phyloP scores from a whole-genome alignment of 306 rosid genomes.

The Macrotyloma uniflorum region DNA sequence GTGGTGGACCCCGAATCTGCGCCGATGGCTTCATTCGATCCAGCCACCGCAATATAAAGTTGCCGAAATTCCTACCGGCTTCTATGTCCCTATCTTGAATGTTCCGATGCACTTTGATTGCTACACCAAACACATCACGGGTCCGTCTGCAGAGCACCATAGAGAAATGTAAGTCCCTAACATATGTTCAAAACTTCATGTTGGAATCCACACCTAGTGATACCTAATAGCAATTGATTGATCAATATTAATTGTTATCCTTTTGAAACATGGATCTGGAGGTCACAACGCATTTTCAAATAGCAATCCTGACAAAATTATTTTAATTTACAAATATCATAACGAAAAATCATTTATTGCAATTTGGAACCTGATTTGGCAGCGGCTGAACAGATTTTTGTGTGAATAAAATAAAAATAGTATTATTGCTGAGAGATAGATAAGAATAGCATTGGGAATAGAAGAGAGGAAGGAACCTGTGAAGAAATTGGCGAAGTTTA shows the following conservation, averaged over 20 bases:
- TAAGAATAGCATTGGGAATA: background rate
- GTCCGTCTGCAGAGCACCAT: constrained; percentile 57
- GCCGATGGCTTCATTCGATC: constrained; percentile 88
- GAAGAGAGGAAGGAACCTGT: constrained; percentile 49
- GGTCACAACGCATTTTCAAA: background rate
- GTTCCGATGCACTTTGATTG: constrained; percentile 65
- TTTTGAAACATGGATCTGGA: background rate
- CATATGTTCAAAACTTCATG: constrained; percentile 2
- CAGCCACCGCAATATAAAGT: constrained; percentile 71
- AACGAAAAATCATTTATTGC: background rate
- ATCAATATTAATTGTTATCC: background rate
- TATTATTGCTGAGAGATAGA: background rate
- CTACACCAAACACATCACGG: constrained; percentile 71
- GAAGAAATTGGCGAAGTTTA: constrained; percentile 71
- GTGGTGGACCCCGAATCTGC: constrained; percentile 60
- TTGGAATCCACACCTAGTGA: background rate
- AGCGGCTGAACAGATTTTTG: background rate
- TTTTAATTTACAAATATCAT: background rate
- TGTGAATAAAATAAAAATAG: background rate
- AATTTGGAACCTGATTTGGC: background rate
- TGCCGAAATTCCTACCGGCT: constrained; percentile 85
- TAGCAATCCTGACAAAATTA: background rate
- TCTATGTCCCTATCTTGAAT: constrained; percentile 88
- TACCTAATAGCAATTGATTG: background rate
- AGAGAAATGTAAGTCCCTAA: background rate